Percentiles rank a stretch among this genome's conserved stretches.
Conservation (phyloP, 192 early-diverging fungal genomes). For the Backusella sp. region DNA sequence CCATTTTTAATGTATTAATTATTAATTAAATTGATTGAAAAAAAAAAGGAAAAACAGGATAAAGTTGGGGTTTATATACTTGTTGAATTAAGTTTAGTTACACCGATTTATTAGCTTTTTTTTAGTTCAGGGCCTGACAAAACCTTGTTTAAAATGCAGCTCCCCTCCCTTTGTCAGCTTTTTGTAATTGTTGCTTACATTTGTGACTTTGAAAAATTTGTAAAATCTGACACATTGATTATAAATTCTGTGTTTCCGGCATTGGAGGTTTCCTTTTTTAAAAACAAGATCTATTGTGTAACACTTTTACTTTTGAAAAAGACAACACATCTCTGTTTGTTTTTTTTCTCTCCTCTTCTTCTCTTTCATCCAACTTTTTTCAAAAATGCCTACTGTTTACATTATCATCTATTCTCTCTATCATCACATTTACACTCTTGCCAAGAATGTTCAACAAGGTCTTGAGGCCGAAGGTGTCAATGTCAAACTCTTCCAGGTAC, state of each 20-base stretch:
- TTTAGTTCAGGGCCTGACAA: not conserved
- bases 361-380: not conserved
- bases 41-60: not conserved
- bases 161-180: conserved; percentile 4
- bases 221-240: conserved; percentile 7
- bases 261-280: not conserved
- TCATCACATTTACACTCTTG: conserved; percentile 71
- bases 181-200: not conserved
- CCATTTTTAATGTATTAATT: conserved; percentile 5
- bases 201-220: conserved; percentile 5
- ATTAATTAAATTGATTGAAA: not conserved
- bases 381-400: conserved; percentile 30
- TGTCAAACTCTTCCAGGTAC: conserved; percentile 42
- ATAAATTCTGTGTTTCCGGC: conserved; percentile 6
- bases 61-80: conserved; percentile 12
- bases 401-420: conserved; percentile 43
- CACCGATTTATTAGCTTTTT: not conserved
- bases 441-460: conserved; percentile 63
- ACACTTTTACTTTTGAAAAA: not conserved
- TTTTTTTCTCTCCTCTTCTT: not conserved
- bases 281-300: not conserved
- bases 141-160: not conserved
- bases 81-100: not conserved
- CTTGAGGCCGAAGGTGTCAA: conserved; percentile 43
- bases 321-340: not conserved